These are phyloP conservation scores for Harrya chromipes DNA, from an alignment of 768 basidiomycete species.

Conservation along the genomic window DNA sequence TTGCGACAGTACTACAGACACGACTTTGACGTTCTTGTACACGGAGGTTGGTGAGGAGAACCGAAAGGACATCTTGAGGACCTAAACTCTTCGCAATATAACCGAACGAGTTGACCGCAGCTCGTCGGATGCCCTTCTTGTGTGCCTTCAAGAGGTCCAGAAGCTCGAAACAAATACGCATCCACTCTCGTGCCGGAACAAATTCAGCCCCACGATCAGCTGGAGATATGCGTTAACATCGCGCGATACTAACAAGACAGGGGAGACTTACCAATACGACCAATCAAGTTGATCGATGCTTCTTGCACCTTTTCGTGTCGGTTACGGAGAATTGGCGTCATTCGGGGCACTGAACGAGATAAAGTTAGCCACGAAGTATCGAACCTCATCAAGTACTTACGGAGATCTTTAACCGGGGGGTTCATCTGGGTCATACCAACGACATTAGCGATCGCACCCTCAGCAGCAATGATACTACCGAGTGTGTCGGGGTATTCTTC, in stretches of 20 bases:
- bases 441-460: slow-evolving; percentile 98
- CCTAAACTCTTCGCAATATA: slow-evolving; percentile 99
- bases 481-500: slow-evolving; percentile 99
- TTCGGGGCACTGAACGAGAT: slow-evolving; percentile 78
- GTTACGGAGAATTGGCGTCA: slow-evolving; percentile 99
- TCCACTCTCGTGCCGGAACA: slow-evolving; percentile 98
- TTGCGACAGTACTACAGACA: slow-evolving; percentile 97
- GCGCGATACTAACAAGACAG: background rate
- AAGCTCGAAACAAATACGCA: slow-evolving; percentile 99
- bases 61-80: slow-evolving; percentile 95
- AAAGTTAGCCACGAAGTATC: background rate
- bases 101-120: slow-evolving; percentile 98
- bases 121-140: slow-evolving; percentile 98
- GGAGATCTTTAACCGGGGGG: slow-evolving; percentile 96
- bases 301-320: slow-evolving; percentile 99
- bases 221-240: slow-evolving; percentile 16
- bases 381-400: slow-evolving; percentile 51
- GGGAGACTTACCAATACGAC: slow-evolving; percentile 68
- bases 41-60: slow-evolving; percentile 92
- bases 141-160: slow-evolving; percentile 97
- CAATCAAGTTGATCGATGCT: slow-evolving; percentile 98
- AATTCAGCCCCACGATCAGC: slow-evolving; percentile 99
- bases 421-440: slow-evolving; percentile 99
- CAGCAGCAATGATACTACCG: slow-evolving; percentile 98
- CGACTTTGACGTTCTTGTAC: slow-evolving; percentile 99